Evolutionary conservation across 139 green algal genomes (phyloP), one percentile per base, ranked within the genome.

Genomic region (Chlamydomonas incerta): DNA sequence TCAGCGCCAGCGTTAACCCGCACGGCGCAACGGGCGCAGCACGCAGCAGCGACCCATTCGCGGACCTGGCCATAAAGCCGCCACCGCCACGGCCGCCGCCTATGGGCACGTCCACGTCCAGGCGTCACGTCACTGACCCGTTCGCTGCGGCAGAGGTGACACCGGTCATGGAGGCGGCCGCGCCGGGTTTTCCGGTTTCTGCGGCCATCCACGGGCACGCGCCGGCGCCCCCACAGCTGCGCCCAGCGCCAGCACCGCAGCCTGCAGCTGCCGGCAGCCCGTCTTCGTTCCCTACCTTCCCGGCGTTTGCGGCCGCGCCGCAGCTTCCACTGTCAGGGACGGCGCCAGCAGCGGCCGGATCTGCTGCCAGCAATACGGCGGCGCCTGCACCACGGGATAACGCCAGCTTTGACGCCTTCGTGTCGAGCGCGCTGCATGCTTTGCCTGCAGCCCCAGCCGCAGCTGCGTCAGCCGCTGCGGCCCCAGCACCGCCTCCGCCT

Each of bases 31-130:
- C 74, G 0, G 35, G 57, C 0, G 74, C 58, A 0, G 28, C 31
- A 5, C 74, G 63, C 65, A 84, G 63, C 41, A 26, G 57, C 4
- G 80, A 85, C 37, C 80, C 80, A 13, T 85, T 85, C 23, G 80
- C 80, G 26, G 80, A 76, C 50, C 52, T 85, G 24, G 58, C 80
- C 4, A 10, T 85, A 29, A 60, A 29, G 31, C 80, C 80, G 5
- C n/a, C 29, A 4, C 67, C 69, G 23, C 66, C 33, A 3, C 58
- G 80, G 29, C 80, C 80, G 13, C 80, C 80, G 1, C 50, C 80
- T 35, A 85, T 85, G 80, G 80, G 8, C 1, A 23, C 34, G 20
- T 13, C 63, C 13, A 37, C 35, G 31, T 17, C 68, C 1, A 74
- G 34, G 63, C 18, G 26, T 2, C 17, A 17, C 50, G 5, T 34